phyloP scores from a whole-genome alignment of 2,329 filamentous ascomycete species.

The Capronia epimyces region DNA sequence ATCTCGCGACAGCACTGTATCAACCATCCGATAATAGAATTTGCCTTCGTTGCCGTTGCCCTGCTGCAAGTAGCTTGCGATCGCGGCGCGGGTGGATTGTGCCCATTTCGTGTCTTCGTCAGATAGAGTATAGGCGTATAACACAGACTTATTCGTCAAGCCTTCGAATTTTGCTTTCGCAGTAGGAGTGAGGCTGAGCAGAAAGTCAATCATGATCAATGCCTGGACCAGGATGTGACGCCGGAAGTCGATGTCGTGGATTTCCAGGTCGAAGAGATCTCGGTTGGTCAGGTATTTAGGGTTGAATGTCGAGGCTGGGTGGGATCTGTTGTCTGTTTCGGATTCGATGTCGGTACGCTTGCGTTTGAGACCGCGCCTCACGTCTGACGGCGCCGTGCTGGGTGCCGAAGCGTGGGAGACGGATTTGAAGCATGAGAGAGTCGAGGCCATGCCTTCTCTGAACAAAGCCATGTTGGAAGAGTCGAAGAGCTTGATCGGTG shows the following conservation, averaged over 20 bases:
- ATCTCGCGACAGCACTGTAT: constrained; percentile 88
- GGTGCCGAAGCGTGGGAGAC: constrained; percentile 61
- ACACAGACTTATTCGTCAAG: constrained; percentile 77
- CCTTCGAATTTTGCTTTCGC: constrained; percentile 73
- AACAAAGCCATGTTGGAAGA: constrained; percentile 60
- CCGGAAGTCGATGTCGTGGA: constrained; percentile 89
- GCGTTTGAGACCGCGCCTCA: constrained; percentile 62
- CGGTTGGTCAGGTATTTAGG: constrained; percentile 97
- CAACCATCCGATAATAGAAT: constrained; percentile 94
- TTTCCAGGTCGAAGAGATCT: constrained; percentile 92
- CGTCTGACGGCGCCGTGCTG: constrained; percentile 56
- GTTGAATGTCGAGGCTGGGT: constrained; percentile 67
- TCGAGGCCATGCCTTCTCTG: constrained; percentile 57
- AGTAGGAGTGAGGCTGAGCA: constrained; percentile 79
- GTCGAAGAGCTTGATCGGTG: constrained; percentile 78
- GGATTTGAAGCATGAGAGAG: constrained; percentile 68
- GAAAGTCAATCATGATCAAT: constrained; percentile 88
- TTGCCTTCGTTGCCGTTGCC: constrained; percentile 66
- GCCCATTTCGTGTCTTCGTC: constrained; percentile 90
- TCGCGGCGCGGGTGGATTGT: constrained; percentile 66
- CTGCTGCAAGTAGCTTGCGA: constrained; percentile 72
- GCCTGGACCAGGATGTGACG: constrained; percentile 92
- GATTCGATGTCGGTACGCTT: constrained; percentile 54
- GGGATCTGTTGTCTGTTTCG: constrained; percentile 3
- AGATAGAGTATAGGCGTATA: constrained; percentile 68